phyloP scores from a whole-genome alignment of 371 early-diverging fungal species.

The Apophysomyces elegans region DNA sequence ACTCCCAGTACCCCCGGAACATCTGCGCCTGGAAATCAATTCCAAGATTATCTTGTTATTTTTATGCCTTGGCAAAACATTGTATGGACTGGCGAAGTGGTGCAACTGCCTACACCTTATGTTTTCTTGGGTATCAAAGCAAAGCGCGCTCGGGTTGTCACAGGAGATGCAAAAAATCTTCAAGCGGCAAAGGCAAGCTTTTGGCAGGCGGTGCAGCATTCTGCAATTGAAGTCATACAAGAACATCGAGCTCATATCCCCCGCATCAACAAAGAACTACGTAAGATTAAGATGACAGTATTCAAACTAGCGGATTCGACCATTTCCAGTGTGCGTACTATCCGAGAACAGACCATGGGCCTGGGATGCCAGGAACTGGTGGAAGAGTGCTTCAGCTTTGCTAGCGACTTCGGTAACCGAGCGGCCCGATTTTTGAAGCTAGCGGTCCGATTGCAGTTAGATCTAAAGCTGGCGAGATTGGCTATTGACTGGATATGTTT shows the following conservation, averaged over 20 bases:
- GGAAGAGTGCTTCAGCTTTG: constrained; percentile 87
- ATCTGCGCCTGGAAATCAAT: constrained; percentile 13
- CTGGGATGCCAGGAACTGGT: constrained; percentile 74
- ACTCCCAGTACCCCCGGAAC: constrained; percentile 29
- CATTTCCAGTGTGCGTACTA: constrained; percentile 57
- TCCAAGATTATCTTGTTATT: constrained; percentile 56
- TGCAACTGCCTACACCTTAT: constrained; percentile 45
- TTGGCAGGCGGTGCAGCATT: constrained; percentile 51
- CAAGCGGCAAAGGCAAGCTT: constrained; percentile 54
- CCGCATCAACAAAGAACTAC: constrained; percentile 59
- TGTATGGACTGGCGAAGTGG: constrained; percentile 63
- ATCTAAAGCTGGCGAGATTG: constrained; percentile 67
- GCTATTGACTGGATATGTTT: constrained; percentile 90
- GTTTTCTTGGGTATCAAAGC: constrained; percentile 64
- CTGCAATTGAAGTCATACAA: constrained; percentile 54
- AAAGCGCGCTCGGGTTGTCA: constrained; percentile 71
- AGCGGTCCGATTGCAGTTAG: constrained; percentile 56
- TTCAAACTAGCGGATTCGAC: constrained; percentile 63
- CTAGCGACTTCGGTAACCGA: constrained; percentile 76
- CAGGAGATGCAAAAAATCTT: constrained; percentile 55
- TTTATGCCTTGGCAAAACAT: constrained; percentile 63
- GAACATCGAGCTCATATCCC: constrained; percentile 67
- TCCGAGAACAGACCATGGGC: constrained; percentile 59
- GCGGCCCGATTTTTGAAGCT: constrained; percentile 69
- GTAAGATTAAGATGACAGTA: constrained; percentile 65